A percentile compares a stretch with the other conserved stretches of the same genome.
Conservation (phyloP, 2,329 filamentous ascomycete genomes). For the Alternaria ethzedia region DNA sequence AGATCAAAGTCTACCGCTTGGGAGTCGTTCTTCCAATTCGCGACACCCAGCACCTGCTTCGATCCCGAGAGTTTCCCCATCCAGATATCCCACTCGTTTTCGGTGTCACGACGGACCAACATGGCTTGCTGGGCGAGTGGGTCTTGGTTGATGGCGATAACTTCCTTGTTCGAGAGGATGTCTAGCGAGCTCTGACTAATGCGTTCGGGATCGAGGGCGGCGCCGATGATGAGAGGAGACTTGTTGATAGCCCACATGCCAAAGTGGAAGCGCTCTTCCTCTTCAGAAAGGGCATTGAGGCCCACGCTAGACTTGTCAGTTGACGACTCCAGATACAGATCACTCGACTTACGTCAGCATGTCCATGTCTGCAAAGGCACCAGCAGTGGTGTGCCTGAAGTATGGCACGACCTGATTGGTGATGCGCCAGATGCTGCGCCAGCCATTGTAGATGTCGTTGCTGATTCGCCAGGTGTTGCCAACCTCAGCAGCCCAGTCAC, state of each 20-base stretch:
- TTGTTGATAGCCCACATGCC: conserved; percentile 57
- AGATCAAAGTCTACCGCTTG: conserved; percentile 43
- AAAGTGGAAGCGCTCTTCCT: conserved; percentile 54
- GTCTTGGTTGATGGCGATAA: conserved; percentile 66
- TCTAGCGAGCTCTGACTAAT: conserved; percentile 29
- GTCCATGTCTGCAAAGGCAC: conserved; percentile 50
- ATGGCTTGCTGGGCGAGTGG: conserved; percentile 58
- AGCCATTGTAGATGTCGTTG: conserved; percentile 45
- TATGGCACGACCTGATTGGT: conserved; percentile 43
- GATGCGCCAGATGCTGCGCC: conserved; percentile 44
- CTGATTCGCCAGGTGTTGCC: conserved; percentile 48
- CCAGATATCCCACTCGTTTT: conserved; percentile 49
- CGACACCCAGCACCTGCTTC: conserved; percentile 44
- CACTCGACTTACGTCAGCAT: conserved; percentile 48
- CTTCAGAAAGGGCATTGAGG: conserved; percentile 42
- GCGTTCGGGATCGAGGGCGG: conserved; percentile 40
- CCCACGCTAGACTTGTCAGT: conserved; percentile 37
- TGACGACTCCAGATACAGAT: not conserved
- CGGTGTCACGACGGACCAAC: conserved; percentile 52
- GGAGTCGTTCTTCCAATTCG: conserved; percentile 48
- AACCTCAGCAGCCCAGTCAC: conserved; percentile 43
- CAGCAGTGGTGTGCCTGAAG: conserved; percentile 33
- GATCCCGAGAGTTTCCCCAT: conserved; percentile 46
- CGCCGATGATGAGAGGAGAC: conserved; percentile 54
- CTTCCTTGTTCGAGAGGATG: conserved; percentile 57